Evolutionary conservation across 1,139 yeast species (phyloP), one percentile per base, ranked within the genome.

Genomic region (Blastobotrys ciferrii): DNA sequence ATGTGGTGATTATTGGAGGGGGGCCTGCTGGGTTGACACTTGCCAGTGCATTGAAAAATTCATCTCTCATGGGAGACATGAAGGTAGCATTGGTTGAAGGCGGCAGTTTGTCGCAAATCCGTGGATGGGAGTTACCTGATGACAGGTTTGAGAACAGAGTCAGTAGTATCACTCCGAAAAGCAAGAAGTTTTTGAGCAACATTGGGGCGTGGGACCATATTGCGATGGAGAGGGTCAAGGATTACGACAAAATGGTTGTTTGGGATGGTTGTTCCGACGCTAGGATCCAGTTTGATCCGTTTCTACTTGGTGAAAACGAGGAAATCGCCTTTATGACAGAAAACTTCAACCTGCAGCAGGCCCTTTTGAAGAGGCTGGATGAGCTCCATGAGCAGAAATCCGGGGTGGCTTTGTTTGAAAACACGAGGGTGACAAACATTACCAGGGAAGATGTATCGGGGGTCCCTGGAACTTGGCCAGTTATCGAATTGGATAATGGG

Each of bases 11-110:
- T 50, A 86, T 94, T 42, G 99, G 99, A 20, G 98, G 96, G 4
- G 99, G 99, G 0, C 96, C 98, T 1, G 98, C 98, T 0, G 99
- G 99, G 0, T 71, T 92, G 48, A 84, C 97, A 1, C 71, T 92
- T 35, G 82, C 94, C 1, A 77, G 96, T 0, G 95, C 95, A 0
- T 64, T 84, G 63, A 76, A 86, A 63, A 75, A 77, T 58, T 82
- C 91, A 1, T 81, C 84, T 7, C 66, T 73, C 33, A 78, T 95
- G 3, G 71, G 70, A 23, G 74, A 79, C 48, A 73, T 88, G 43
- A 74, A 76, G 46, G 78, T 94, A 44, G 78, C 84, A 0, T 70
- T 92, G 47, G 74, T 92, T 13, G 98, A 92, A 67, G 91, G 85
- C 1, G 76, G 80, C 35, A 76, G 77, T 51, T 66, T 91, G 40